Percentiles rank a stretch among this genome's conserved stretches.
Evolutionary conservation across 306 rosid species (phyloP).

Genomic region (Dalbergia oliveri): DNA sequence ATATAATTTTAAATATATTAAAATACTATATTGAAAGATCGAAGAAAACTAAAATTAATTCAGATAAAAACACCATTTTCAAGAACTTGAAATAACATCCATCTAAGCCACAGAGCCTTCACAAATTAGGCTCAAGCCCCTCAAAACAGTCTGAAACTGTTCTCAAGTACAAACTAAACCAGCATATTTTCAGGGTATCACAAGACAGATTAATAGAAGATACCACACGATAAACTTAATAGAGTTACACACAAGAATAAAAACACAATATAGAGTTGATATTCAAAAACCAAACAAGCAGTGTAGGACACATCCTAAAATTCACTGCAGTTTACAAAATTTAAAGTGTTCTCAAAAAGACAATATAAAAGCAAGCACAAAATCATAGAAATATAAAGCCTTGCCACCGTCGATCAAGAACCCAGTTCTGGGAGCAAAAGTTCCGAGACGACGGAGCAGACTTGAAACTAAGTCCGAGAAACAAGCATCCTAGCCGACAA

Average conservation of each 20-base stretch:
- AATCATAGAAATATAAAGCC: not conserved
- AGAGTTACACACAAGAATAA: not conserved
- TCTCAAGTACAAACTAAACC: too few relatives aligned
- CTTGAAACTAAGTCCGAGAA: conserved; percentile 34
- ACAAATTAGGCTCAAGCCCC: too few relatives aligned
- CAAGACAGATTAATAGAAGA: too few relatives aligned
- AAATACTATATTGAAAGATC: too few relatives aligned
- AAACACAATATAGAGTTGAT: conserved; percentile 1
- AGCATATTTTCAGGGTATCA: too few relatives aligned
- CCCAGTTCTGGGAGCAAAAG: conserved; percentile 67
- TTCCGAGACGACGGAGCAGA: conserved; percentile 47
- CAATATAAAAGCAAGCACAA: not conserved
- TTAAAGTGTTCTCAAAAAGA: not conserved
- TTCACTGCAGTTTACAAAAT: conserved; percentile 29
- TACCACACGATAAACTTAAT: too few relatives aligned
- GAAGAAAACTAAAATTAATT: too few relatives aligned
- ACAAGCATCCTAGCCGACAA: not conserved
- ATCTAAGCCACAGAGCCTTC: too few relatives aligned
- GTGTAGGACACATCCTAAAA: conserved; percentile 29
- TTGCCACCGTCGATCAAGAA: conserved; percentile 75
- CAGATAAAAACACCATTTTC: too few relatives aligned
- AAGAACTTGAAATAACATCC: too few relatives aligned
- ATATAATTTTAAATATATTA: too few relatives aligned
- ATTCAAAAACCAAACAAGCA: conserved; percentile 14
- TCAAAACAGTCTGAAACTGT: too few relatives aligned